phyloP scores from a whole-genome alignment of 2,329 filamentous ascomycete genomes.

The Fusarium oxysporum region DNA sequence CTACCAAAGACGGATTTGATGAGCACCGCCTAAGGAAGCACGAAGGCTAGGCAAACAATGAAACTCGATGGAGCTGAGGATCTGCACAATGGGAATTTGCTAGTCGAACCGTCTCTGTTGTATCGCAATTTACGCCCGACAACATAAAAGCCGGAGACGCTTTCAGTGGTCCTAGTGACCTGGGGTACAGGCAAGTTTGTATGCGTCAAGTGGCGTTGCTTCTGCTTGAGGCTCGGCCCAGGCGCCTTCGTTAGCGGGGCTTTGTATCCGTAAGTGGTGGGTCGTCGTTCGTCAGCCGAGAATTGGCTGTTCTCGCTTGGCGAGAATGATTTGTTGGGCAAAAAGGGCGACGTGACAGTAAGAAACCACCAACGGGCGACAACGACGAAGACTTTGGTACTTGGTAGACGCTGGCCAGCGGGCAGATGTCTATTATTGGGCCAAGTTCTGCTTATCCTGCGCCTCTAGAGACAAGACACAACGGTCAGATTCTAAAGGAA shows the following conservation, averaged over 20 bases:
- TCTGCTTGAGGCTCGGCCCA: slow-evolving; percentile 29
- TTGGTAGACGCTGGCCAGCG: background rate
- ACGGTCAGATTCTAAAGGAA: slow-evolving; percentile 23
- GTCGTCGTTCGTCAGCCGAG: slow-evolving; percentile 9
- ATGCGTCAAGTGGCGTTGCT: slow-evolving; percentile 15
- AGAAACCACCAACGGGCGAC: background rate
- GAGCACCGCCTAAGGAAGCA: background rate
- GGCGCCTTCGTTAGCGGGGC: background rate
- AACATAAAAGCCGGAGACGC: slow-evolving; percentile 1
- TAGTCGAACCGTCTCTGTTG: background rate
- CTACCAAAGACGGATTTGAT: slow-evolving; percentile 9
- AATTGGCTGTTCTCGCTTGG: slow-evolving; percentile 6
- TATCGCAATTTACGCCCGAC: slow-evolving; percentile 20
- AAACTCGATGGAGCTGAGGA: slow-evolving; percentile 20
- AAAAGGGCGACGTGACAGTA: background rate
- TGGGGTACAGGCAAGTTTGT: slow-evolving; percentile 16
- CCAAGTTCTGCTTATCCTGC: background rate
- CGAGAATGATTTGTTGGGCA: slow-evolving; percentile 7
- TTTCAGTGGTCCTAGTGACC: background rate
- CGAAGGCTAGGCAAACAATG: background rate
- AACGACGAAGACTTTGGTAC: background rate
- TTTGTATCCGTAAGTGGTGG: background rate
- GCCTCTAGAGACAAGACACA: background rate
- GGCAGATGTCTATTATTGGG: background rate
- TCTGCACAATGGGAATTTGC: slow-evolving; percentile 19